Base-by-base conservation (phyloP, 768 basidiomycete species). In the Mycena filopes region DNA sequence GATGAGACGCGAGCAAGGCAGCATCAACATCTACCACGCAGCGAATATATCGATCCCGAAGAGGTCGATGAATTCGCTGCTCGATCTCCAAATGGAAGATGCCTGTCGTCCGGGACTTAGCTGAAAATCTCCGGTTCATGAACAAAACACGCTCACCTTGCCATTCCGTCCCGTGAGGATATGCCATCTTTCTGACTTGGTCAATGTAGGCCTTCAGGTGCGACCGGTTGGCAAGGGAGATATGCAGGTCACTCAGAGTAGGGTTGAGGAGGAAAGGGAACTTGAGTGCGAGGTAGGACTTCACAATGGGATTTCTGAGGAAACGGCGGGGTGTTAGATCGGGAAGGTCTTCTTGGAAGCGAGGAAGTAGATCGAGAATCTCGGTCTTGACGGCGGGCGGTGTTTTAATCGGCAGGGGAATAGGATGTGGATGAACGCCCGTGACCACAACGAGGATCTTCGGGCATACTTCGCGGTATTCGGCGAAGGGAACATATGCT, bases 281-380 rank as follows among this genome's bases (percentile, higher is more conserved):
- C 6, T 26, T 6, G 11, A 28, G 16, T 6, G 26, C 8, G 8
- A 77, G 66, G 31, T 65, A 71, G 4, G 65, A 31, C 28, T 64
- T 49, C 7, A 70, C 47, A 2, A 65, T 33, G 11, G 74, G 69
- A 50, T 77, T 73, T 2, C 69, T 57, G 0, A 77, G 40, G 33
- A 77, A 71, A 2, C 57, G 43, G 2, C 73, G 60, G 0, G 70
- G 70, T 1, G 75, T 77, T 1, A 76, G 48, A 47, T 77, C 74
- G 0, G 74, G 62, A 5, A 77, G 55, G 29, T 70, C 70, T 16
- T 66, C 41, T 0, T 42, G 60, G 4, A 72, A 15, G 2, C 28
- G 28, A 8, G 47, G 20, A 3, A 75, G 55, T 3, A 75, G 55
- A 10, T 47, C 25, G 7, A 65, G 46, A 2, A 74, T 36, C 9